phyloP scores from a whole-genome alignment of 495 filamentous ascomycete genomes.

The Daldinia caldariorum region DNA sequence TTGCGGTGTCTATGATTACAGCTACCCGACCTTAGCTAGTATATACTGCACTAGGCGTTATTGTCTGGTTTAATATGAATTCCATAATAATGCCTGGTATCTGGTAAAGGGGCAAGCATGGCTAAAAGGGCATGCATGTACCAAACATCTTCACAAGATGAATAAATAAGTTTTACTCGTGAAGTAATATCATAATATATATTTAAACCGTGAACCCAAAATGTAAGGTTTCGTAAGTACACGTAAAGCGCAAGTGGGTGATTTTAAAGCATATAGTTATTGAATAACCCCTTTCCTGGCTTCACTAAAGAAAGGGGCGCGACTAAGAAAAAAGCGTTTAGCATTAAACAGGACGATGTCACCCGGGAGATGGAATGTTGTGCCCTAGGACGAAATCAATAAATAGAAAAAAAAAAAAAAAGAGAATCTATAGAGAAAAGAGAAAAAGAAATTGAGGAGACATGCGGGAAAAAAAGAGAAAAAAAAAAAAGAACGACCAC shows the following conservation, averaged over 20 bases:
- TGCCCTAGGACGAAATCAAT: not conserved
- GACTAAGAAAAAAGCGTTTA: not conserved
- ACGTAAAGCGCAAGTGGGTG: no score
- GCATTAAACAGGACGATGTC: not conserved
- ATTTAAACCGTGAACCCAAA: no score
- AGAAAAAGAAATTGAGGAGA: constrained; percentile 1
- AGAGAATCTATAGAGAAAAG: constrained; percentile 4
- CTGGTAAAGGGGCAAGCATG: no score
- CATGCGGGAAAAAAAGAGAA: not conserved
- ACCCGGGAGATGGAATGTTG: no score
- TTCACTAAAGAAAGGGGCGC: no score
- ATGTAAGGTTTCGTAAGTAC: no score
- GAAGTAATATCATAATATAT: no score
- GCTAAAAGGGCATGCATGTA: no score
- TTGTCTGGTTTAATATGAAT: not conserved
- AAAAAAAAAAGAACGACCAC: constrained; percentile 34
- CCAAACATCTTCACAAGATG: no score
- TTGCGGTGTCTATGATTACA: not conserved
- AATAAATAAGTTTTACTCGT: no score
- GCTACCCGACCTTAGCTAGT: not conserved
- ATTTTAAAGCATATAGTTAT: no score
- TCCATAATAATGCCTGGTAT: not conserved
- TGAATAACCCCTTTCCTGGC: no score
- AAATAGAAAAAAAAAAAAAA: not conserved
- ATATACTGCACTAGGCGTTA: not conserved